phyloP scores from a whole-genome alignment of 495 filamentous ascomycete species.

The Podospora pseudocomata region DNA sequence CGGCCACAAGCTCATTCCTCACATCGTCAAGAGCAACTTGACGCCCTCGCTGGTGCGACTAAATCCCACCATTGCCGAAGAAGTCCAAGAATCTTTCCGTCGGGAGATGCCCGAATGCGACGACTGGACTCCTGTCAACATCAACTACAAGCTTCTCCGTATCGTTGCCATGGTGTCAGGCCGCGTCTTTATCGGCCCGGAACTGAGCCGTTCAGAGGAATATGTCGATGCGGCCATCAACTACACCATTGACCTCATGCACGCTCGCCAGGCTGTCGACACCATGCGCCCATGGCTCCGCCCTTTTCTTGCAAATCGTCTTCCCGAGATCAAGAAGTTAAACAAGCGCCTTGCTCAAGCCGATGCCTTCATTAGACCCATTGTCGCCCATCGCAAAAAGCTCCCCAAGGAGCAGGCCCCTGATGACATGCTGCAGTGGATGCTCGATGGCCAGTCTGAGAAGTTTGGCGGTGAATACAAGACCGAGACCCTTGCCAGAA shows the following conservation, averaged over 20 bases:
- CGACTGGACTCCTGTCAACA: slow-evolving; percentile 42
- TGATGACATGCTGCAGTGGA: slow-evolving; percentile 40
- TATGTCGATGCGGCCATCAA: slow-evolving; percentile 57
- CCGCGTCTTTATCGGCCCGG: slow-evolving; percentile 55
- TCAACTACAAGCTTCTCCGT: slow-evolving; percentile 39
- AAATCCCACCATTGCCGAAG: slow-evolving; percentile 26
- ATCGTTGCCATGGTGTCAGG: slow-evolving; percentile 57
- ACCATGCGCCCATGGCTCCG: slow-evolving; percentile 31
- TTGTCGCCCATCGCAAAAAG: slow-evolving; percentile 27
- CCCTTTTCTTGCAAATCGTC: slow-evolving; percentile 29
- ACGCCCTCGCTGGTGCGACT: slow-evolving; percentile 29
- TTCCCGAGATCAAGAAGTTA: slow-evolving; percentile 33
- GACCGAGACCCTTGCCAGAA: slow-evolving; percentile 29
- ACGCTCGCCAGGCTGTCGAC: slow-evolving; percentile 30
- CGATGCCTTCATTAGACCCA: slow-evolving; percentile 29
- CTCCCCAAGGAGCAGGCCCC: slow-evolving; percentile 26
- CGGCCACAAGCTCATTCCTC: slow-evolving; percentile 17
- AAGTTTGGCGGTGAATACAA: slow-evolving; percentile 14
- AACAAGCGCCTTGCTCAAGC: slow-evolving; percentile 28
- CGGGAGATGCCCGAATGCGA: slow-evolving; percentile 30
- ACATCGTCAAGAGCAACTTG: slow-evolving; percentile 28
- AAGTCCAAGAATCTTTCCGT: slow-evolving; percentile 25
- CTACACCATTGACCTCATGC: slow-evolving; percentile 52
- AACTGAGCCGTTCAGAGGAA: slow-evolving; percentile 50
- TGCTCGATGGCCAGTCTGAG: slow-evolving; percentile 31